These are phyloP conservation scores for Rhodotorula graminis DNA, from an alignment of 768 basidiomycete genomes.

Conservation along the genomic window DNA sequence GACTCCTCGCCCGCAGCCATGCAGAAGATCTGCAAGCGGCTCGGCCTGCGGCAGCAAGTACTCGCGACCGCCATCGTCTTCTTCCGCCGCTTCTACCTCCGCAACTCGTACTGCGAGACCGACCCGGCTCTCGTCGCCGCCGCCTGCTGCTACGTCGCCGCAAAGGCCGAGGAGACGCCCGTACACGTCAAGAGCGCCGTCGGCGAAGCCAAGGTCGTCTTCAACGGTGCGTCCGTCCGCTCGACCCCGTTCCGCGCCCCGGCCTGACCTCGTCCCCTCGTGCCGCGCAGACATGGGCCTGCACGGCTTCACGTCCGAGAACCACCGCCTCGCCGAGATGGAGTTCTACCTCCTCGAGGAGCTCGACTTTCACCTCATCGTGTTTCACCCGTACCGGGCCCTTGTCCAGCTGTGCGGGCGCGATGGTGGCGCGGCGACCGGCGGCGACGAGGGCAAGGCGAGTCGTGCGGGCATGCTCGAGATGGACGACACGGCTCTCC, in stretches of 20 bases:
- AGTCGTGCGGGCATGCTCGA: slow-evolving; percentile 63
- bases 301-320: slow-evolving; percentile 75
- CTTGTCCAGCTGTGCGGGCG: slow-evolving; percentile 55
- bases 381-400: slow-evolving; percentile 93
- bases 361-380: slow-evolving; percentile 84
- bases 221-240: slow-evolving; percentile 54
- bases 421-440: slow-evolving; percentile 35
- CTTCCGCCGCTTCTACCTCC: slow-evolving; percentile 93
- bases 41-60: slow-evolving; percentile 77
- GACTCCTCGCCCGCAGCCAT: slow-evolving; percentile 61
- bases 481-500: slow-evolving; percentile 68
- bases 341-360: slow-evolving; percentile 95
- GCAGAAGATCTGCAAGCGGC: slow-evolving; percentile 76
- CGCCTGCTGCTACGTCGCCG: slow-evolving; percentile 90
- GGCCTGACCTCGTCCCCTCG: slow-evolving; percentile 44
- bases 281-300: slow-evolving; percentile 57
- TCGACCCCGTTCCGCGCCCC: neutral
- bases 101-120: slow-evolving; percentile 87
- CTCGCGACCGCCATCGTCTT: slow-evolving; percentile 92
- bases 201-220: slow-evolving; percentile 70
- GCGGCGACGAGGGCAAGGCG: slow-evolving; percentile 52
- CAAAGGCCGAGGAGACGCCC: slow-evolving; percentile 94
- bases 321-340: slow-evolving; percentile 87
- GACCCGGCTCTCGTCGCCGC: slow-evolving; percentile 89
- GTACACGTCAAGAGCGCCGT: slow-evolving; percentile 90